Evolutionary conservation across 163 green algal genomes (phyloP).

Genomic region (Scenedesmus sp.): DNA sequence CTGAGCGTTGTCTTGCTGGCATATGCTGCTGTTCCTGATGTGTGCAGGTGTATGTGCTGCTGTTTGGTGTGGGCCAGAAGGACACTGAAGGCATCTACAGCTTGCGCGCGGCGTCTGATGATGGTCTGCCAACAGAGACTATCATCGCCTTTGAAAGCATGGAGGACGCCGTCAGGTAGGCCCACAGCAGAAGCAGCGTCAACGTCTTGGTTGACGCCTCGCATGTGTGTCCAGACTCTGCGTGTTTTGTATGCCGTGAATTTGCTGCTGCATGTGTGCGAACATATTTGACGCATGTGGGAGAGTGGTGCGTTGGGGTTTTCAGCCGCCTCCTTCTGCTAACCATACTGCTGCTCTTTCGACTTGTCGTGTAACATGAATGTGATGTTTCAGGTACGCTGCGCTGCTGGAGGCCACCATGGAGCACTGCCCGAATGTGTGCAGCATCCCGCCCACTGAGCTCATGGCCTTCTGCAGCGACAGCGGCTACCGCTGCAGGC

Average conservation of each 20-base stretch:
- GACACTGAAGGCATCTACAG: slow-evolving; percentile 93
- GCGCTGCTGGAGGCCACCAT: slow-evolving; percentile 87
- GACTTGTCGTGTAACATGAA: background rate
- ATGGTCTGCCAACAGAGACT: slow-evolving; percentile 86
- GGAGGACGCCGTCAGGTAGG: slow-evolving; percentile 83
- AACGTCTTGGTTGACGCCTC: background rate
- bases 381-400: slow-evolving; percentile 71
- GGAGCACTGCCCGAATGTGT: slow-evolving; percentile 82
- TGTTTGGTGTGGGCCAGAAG: slow-evolving; percentile 84
- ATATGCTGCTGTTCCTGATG: background rate
- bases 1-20: background rate
- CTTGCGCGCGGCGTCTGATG: slow-evolving; percentile 73
- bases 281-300: too few species aligned
- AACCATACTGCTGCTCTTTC: background rate
- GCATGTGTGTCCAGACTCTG: background rate
- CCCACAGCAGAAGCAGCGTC: background rate
- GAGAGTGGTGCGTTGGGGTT: too few species aligned
- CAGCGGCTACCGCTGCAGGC: slow-evolving; percentile 79
- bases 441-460: slow-evolving; percentile 79
- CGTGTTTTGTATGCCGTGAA: too few species aligned
- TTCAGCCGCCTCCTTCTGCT: background rate
- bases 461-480: slow-evolving; percentile 86
- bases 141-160: slow-evolving; percentile 89
- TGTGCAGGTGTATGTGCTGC: slow-evolving; percentile 86
- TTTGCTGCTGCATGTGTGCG: too few species aligned